A percentile compares a stretch with the other conserved stretches of the same genome.
Evolutionary conservation across 1,139 yeast genomes (phyloP).

Genomic region (Hyphopichia fennica): DNA sequence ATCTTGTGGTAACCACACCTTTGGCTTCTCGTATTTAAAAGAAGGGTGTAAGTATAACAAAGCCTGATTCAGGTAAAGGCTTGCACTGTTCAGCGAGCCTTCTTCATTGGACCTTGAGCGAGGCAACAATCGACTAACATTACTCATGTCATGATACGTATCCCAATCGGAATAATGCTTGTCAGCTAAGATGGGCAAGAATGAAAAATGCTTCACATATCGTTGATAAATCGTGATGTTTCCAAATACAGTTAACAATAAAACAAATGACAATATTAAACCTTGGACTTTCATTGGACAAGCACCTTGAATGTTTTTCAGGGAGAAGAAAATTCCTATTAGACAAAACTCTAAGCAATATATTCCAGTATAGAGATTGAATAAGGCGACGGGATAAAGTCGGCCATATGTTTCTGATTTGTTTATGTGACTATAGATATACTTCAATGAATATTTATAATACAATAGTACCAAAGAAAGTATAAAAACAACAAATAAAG

Average conservation of each 20-base stretch:
- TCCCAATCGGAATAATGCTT: constrained; percentile 4
- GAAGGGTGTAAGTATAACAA: constrained; percentile 33
- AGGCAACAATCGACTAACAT: too few species aligned
- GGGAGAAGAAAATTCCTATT: constrained; percentile 69
- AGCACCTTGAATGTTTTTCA: constrained; percentile 43
- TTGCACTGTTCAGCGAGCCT: neutral
- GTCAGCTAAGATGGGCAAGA: constrained; percentile 29
- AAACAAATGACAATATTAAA: constrained; percentile 43
- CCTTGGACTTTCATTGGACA: constrained; percentile 41
- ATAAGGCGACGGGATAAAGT: constrained; percentile 69
- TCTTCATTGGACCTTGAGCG: neutral
- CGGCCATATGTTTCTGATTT: constrained; percentile 68
- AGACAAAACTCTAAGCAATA: constrained; percentile 78
- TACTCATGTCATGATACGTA: neutral
- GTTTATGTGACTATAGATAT: constrained; percentile 49
- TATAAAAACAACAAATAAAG: constrained; percentile 60
- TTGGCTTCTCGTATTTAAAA: constrained; percentile 33
- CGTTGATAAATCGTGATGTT: constrained; percentile 32
- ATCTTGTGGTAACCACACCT: constrained; percentile 37
- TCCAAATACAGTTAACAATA: constrained; percentile 35
- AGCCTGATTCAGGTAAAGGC: constrained; percentile 17
- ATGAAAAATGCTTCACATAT: constrained; percentile 26
- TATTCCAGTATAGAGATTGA: constrained; percentile 75
- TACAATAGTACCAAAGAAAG: constrained; percentile 59
- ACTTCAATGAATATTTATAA: constrained; percentile 66